Evolutionary conservation across 1,284 basidiomycete genomes (phyloP), one percentile per base, ranked within the genome.

Genomic region (Thelephora terrestris): DNA sequence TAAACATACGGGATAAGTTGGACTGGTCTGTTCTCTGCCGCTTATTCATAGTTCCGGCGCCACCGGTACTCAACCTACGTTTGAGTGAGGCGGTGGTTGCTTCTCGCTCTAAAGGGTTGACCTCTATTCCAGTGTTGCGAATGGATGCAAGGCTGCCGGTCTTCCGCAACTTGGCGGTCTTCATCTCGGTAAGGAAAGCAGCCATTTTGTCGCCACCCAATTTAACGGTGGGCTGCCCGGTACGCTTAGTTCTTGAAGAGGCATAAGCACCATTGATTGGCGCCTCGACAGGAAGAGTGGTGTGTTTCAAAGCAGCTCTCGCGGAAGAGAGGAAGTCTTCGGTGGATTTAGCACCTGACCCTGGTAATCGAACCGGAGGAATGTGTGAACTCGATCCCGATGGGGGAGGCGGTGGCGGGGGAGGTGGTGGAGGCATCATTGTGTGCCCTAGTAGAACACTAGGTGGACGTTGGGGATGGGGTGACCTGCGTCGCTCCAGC

Each of bases 181-280:
- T 88, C 72, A 89, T 78, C 61, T 89, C 86, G 12, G 66, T 79
- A 52, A 89, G 61, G 57, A 89, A 89, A 2, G 79, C 83, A 0
- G 80, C 81, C 81, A 89, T 87, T 60, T 86, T 85, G 52, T 88
- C 86, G 4, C 78, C 71, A 0, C 81, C 73, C 6, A 89, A 70
- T 24, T 80, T 81, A 17, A 87, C 69, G 0, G 82, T 79, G 0
- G 85, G 79, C 48, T 76, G 73, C 5, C 81, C 81, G 3, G 73
- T 64, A 43, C 74, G 69, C 46, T 69, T 71, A 12, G 64, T 57
- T 39, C 53, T 54, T 0, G 53, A 47, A 5, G 55, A 52, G 20
- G 49, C 49, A 34, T 46, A 56, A 5, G 58, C 62, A 4, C 70
- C 63, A 51, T 81, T 85, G 47, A 85, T 85, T 2, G 81, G 79